Evolutionary conservation across 2,329 filamentous ascomycete genomes (phyloP), one percentile per base, ranked within the genome.

Genomic region (Lasiodiplodia theobromae): DNA sequence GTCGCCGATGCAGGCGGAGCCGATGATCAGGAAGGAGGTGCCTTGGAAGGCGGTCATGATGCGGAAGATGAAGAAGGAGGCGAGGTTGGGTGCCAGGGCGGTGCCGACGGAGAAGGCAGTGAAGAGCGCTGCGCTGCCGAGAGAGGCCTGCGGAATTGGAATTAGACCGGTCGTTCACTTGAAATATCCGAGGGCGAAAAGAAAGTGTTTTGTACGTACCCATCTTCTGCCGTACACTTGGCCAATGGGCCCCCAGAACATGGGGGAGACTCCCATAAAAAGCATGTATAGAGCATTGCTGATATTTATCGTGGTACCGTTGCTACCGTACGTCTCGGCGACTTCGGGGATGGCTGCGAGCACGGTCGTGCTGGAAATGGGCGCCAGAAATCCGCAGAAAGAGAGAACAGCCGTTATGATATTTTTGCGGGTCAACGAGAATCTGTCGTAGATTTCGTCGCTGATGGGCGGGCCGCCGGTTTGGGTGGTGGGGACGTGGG

Each of bases 201-300:
- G 2, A 2, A 47, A 21, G 18, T 47, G 44, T 23, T 23, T 62
- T 40, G 28, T 53, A 63, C 82, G 68, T 68, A 83, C 89, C 79
- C 79, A 82, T 75, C 82, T 82, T 57, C 83, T 73, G 5, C 83
- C 83, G 68, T 82, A 85, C 1, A 82, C 80, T 53, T 80, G 81
- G 4, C 79, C 91, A 69, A 92, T 81, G 0, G 92, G 92, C 0
- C 91, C 91, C 86, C 90, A 94, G 66, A 94, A 86, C 11, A 89
- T 85, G 1, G 91, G 78, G 51, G 75, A 77, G 0, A 92, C 68
- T 0, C 90, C 91, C 91, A 94, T 94, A 72, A 90, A 89, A 4
- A 90, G 78, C 82, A 93, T 86, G 72, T 92, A 93, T n/a, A 91
- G 79, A 0, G 92, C 91, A 79, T 94, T 95, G 74, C 87, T 90